These are phyloP conservation scores for Kodamaea suecica DNA, from an alignment of 1,139 yeast genomes.

Conservation along the genomic window DNA sequence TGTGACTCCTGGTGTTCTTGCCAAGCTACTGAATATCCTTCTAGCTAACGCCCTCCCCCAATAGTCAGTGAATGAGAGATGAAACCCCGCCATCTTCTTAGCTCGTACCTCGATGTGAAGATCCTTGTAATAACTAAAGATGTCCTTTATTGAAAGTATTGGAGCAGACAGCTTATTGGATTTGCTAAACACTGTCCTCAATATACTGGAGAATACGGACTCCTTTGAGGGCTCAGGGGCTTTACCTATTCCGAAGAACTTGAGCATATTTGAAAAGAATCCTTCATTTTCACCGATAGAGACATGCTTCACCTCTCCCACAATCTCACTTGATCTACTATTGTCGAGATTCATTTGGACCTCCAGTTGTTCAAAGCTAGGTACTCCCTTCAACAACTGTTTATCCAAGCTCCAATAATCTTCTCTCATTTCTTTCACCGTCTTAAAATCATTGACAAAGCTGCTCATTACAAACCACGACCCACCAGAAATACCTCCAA, in stretches of 20 bases:
- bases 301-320: constrained; percentile 2
- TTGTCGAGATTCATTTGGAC: constrained; percentile 6
- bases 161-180: too few species aligned
- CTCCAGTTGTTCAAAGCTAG: constrained; percentile 37
- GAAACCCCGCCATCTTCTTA: constrained; percentile 52
- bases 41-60: constrained; percentile 64
- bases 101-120: constrained; percentile 51
- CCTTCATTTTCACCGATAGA: constrained; percentile 6
- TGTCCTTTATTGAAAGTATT: constrained; percentile 21
- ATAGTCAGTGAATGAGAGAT: constrained; percentile 60
- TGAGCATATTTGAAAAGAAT: constrained; percentile 11
- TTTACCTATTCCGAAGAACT: constrained; percentile 13
- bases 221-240: constrained; percentile 2
- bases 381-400: constrained; percentile 56
- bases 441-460: constrained; percentile 44
- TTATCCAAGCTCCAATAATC: constrained; percentile 43
- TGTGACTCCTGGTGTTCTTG: constrained; percentile 37
- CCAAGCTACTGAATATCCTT: constrained; percentile 38
- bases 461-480: constrained; percentile 59
- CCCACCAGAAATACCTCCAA: constrained; percentile 71
- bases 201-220: background rate
- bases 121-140: constrained; percentile 46
- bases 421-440: constrained; percentile 34
- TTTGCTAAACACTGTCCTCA: background rate
- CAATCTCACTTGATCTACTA: background rate